Conservation (phyloP, 169 alveolate genomes). For the Plasmodium gaboni region DNA sequence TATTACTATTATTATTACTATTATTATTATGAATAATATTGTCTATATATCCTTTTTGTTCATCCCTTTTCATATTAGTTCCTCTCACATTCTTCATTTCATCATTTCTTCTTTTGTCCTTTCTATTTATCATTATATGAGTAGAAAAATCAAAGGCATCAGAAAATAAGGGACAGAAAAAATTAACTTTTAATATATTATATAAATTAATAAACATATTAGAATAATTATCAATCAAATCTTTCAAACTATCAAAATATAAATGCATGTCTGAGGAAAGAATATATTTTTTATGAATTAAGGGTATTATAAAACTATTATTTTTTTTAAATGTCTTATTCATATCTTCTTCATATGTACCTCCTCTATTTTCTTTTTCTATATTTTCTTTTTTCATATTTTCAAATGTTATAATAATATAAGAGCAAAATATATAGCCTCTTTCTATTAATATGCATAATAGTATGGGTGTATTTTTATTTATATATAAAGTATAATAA, state of each 20-base stretch:
- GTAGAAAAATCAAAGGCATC: background rate
- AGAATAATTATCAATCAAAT: slow-evolving; percentile 26
- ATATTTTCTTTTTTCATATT: background rate
- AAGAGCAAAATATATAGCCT: slow-evolving; percentile 32
- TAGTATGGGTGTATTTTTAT: slow-evolving; percentile 19
- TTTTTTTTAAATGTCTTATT: slow-evolving; percentile 4
- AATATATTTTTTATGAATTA: slow-evolving; percentile 56
- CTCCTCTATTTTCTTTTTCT: slow-evolving; percentile 5
- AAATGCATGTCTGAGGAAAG: background rate
- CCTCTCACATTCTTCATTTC: background rate
- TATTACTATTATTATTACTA: too few species aligned
- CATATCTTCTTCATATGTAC: background rate
- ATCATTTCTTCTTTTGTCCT: background rate
- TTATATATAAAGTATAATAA: slow-evolving; percentile 25
- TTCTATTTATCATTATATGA: too few species aligned
- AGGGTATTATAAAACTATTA: slow-evolving; percentile 22
- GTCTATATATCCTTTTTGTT: too few species aligned
- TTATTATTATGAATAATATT: too few species aligned
- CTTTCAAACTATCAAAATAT: slow-evolving; percentile 26
- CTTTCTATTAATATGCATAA: slow-evolving; percentile 38
- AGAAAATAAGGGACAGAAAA: slow-evolving; percentile 17
- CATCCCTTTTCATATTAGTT: background rate
- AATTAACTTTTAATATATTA: slow-evolving; percentile 29
- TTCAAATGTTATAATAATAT: slow-evolving; percentile 25
- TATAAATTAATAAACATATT: slow-evolving; percentile 27